These are phyloP conservation scores for Phytopythium cucurbitacearum DNA, from an alignment of 352 stramenopile genomes.

Conservation along the genomic window DNA sequence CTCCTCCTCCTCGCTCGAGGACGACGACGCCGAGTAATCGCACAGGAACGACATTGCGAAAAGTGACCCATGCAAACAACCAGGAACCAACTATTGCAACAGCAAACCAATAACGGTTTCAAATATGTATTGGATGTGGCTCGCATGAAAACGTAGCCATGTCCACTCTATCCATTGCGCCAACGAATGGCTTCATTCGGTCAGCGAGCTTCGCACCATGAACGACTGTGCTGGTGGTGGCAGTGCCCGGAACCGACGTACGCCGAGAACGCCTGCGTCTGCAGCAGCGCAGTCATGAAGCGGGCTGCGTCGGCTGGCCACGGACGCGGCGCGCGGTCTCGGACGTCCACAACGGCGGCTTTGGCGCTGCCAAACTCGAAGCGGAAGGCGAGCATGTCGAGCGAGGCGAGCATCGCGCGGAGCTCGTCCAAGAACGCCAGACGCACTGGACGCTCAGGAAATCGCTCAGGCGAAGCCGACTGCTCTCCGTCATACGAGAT, in stretches of 20 bases:
- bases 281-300: conserved; percentile 43
- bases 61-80: not conserved
- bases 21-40: conserved; percentile 60
- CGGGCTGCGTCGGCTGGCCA: conserved; percentile 32
- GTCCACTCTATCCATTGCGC: not conserved
- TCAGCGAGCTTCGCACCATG: too few relatives aligned
- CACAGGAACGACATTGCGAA: conserved; percentile 42
- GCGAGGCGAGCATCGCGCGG: conserved; percentile 25
- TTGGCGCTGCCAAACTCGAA: conserved; percentile 36
- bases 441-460: conserved; percentile 15
- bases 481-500: conserved; percentile 14
- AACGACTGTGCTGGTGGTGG: too few relatives aligned
- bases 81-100: not conserved
- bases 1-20: conserved; percentile 30
- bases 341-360: conserved; percentile 48
- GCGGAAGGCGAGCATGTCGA: conserved; percentile 62
- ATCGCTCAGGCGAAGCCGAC: not conserved
- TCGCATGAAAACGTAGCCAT: not conserved
- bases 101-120: too few relatives aligned
- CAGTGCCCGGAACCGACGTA: conserved; percentile 11
- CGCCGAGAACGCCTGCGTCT: conserved; percentile 60
- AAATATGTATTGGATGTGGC: too few relatives aligned
- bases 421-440: conserved; percentile 37
- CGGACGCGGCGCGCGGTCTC: conserved; percentile 15
- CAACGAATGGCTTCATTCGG: too few relatives aligned